Evolutionary conservation across 306 rosid species (phyloP).

Genomic region (Medicago arabica): DNA sequence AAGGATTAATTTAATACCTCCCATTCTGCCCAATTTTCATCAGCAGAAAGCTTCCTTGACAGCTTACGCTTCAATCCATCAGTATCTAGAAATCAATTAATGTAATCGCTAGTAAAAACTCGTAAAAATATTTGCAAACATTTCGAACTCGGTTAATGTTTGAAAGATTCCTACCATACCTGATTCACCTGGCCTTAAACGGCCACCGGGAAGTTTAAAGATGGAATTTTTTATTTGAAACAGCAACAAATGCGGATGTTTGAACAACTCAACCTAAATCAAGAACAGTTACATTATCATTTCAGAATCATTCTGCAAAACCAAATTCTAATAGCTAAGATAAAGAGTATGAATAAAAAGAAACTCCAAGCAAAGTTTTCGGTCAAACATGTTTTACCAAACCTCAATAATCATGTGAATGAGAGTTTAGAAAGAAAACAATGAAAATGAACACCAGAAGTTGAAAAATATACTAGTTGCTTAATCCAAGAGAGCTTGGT

Average conservation of each 20-base stretch:
- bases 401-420: no score
- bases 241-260: slow-evolving; percentile 83
- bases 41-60: slow-evolving; percentile 65
- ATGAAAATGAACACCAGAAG: no score
- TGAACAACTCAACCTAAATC: slow-evolving; percentile 89
- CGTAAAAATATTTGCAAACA: not conserved
- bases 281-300: slow-evolving; percentile 13
- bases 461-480: no score
- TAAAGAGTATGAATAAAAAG: no score
- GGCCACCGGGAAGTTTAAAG: slow-evolving; percentile 92
- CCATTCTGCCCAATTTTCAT: slow-evolving; percentile 70
- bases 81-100: slow-evolving; percentile 56
- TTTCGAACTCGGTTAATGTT: slow-evolving; percentile 25
- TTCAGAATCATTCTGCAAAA: not conserved
- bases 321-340: no score
- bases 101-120: slow-evolving; percentile 19
- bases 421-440: no score
- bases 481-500: no score
- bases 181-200: slow-evolving; percentile 84
- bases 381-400: no score
- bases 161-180: slow-evolving; percentile 50
- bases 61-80: slow-evolving; percentile 85
- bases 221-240: slow-evolving; percentile 78
- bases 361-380: no score
- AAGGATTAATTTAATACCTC: slow-evolving; percentile 59